Percentiles rank a stretch among this genome's conserved stretches.
Evolutionary conservation across 441 rosid species (phyloP).

Genomic region (Jatropha multifida): DNA sequence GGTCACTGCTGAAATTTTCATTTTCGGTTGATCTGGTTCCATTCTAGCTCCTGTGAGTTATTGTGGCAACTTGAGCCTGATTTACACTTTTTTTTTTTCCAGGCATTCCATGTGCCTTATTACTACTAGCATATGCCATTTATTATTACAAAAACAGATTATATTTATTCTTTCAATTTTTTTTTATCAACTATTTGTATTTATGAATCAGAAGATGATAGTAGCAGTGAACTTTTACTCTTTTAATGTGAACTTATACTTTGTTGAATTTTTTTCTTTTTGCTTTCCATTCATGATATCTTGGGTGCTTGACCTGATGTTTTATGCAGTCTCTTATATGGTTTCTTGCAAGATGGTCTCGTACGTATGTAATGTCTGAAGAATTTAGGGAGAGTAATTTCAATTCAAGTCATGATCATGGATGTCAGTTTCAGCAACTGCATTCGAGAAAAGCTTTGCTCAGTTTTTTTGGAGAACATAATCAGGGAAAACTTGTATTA

Average conservation of each 20-base stretch:
- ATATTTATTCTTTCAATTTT: neutral
- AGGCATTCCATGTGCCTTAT: conserved; percentile 4
- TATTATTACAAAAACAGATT: neutral
- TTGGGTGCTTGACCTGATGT: conserved; percentile 26
- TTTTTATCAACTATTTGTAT: neutral
- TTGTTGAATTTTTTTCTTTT: neutral
- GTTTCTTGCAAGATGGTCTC: conserved; percentile 97
- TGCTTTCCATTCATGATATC: conserved; percentile 16
- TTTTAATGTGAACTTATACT: neutral
- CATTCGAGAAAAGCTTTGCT: conserved; percentile 60
- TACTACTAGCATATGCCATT: neutral
- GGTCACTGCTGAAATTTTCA: neutral
- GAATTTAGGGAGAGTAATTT: conserved; percentile 42
- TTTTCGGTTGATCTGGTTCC: neutral
- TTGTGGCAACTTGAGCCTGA: neutral
- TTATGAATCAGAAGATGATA: neutral
- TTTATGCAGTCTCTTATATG: conserved; percentile 79
- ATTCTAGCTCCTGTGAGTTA: conserved; percentile 6
- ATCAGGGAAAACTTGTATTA: conserved; percentile 78
- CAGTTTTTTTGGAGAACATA: conserved; percentile 74
- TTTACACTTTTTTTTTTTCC: neutral
- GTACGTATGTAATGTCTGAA: conserved; percentile 79
- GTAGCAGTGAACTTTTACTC: neutral
- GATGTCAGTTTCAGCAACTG: conserved; percentile 46
- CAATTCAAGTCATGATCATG: conserved; percentile 42